phyloP scores from a whole-genome alignment of 2,329 filamentous ascomycete genomes.

The Trichoderma guizhouense region DNA sequence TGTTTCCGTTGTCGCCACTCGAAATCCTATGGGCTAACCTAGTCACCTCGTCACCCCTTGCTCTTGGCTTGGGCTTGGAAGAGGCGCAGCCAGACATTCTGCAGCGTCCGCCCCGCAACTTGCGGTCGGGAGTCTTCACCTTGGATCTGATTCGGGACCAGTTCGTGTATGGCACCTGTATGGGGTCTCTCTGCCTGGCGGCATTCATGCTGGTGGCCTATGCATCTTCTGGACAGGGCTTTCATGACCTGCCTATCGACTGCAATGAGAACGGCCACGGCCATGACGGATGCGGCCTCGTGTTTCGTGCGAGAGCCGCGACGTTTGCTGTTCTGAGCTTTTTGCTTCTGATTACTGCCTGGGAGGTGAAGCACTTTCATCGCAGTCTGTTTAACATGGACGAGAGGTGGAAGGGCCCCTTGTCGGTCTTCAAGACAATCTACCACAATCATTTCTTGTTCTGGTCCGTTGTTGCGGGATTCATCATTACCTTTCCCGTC shows the following conservation, averaged over 20 bases:
- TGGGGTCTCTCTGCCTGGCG: constrained; percentile 59
- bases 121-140: constrained; percentile 61
- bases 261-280: constrained; percentile 57
- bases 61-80: constrained; percentile 70
- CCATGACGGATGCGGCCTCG: constrained; percentile 48
- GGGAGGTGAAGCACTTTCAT: constrained; percentile 71
- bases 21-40: constrained; percentile 77
- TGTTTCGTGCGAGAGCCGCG: constrained; percentile 64
- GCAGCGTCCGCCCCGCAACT: constrained; percentile 59
- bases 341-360: constrained; percentile 64
- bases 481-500: constrained; percentile 58
- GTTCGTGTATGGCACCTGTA: constrained; percentile 62
- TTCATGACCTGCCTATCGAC: constrained; percentile 47
- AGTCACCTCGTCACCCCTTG: constrained; percentile 67
- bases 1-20: constrained; percentile 68
- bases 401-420: constrained; percentile 45
- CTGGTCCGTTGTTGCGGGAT: constrained; percentile 59
- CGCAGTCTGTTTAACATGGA: constrained; percentile 68
- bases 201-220: constrained; percentile 61
- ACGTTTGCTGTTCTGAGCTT: constrained; percentile 69
- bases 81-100: constrained; percentile 66
- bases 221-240: constrained; percentile 41
- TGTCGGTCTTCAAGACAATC: constrained; percentile 57
- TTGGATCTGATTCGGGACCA: constrained; percentile 63
- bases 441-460: constrained; percentile 68